Conservation (phyloP, 2,329 filamentous ascomycete genomes). For the Knufia petricola region DNA sequence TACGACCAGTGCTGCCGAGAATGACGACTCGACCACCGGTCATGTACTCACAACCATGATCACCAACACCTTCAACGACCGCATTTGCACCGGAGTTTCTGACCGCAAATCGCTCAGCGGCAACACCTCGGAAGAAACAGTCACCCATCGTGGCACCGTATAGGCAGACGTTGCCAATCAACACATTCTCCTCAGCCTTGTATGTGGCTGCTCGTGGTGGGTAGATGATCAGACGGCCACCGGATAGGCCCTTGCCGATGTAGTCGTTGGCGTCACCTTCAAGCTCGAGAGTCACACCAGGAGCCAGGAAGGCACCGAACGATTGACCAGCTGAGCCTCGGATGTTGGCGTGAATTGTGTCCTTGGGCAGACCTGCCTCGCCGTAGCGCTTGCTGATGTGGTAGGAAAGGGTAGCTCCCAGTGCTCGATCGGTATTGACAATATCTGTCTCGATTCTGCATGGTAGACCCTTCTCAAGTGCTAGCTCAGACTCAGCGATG, state of each 20-base stretch:
- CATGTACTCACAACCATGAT: slow-evolving; percentile 98
- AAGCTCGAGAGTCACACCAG: slow-evolving; percentile 86
- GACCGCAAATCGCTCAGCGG: slow-evolving; percentile 91
- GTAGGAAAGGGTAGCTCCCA: slow-evolving; percentile 90
- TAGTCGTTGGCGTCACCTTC: slow-evolving; percentile 97
- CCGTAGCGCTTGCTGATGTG: slow-evolving; percentile 90
- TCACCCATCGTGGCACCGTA: slow-evolving; percentile 87
- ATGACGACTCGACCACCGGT: slow-evolving; percentile 85
- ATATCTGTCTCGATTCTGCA: slow-evolving; percentile 92
- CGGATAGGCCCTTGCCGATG: slow-evolving; percentile 89
- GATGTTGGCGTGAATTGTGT: slow-evolving; percentile 93
- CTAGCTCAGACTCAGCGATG: slow-evolving; percentile 88
- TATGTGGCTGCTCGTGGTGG: slow-evolving; percentile 82
- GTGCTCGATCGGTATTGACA: slow-evolving; percentile 88
- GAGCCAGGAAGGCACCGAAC: slow-evolving; percentile 87
- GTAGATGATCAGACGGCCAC: slow-evolving; percentile 86
- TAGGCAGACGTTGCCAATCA: slow-evolving; percentile 88
- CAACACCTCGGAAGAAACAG: slow-evolving; percentile 94
- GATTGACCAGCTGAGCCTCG: slow-evolving; percentile 94
- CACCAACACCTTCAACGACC: slow-evolving; percentile 92
- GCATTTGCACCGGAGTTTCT: slow-evolving; percentile 92
- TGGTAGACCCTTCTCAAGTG: slow-evolving; percentile 85
- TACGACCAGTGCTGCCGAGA: slow-evolving; percentile 81
- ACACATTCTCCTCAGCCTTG: slow-evolving; percentile 91
- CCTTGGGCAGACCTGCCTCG: slow-evolving; percentile 76